phyloP scores from a whole-genome alignment of 352 stramenopile species.

The Phytophthora agathidicida region DNA sequence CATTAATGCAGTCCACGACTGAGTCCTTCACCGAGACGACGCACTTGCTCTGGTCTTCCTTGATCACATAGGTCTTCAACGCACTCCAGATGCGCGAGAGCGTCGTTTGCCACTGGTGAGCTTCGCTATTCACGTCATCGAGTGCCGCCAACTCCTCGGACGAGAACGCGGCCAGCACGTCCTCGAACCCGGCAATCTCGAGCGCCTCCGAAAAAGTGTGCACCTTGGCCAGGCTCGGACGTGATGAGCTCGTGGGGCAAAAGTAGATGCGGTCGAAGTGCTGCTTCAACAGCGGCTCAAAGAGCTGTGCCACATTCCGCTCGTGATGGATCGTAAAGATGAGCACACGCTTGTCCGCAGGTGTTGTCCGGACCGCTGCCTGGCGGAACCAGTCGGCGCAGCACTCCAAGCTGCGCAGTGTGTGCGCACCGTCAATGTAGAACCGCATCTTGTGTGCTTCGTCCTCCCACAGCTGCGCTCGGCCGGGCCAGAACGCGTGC shows the following conservation, averaged over 20 bases:
- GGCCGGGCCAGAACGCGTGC: conserved; percentile 79
- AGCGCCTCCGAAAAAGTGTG: conserved; percentile 73
- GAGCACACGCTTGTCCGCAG: conserved; percentile 47
- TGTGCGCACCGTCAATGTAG: conserved; percentile 92
- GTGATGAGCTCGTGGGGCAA: conserved; percentile 64
- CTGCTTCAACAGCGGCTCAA: conserved; percentile 62
- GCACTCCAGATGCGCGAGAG: conserved; percentile 58
- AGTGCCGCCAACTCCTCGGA: conserved; percentile 46
- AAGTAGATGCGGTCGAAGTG: conserved; percentile 84
- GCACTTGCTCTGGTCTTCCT: conserved; percentile 35
- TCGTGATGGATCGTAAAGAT: conserved; percentile 89
- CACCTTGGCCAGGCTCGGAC: conserved; percentile 70
- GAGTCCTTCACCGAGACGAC: conserved; percentile 54
- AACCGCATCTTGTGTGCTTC: conserved; percentile 48
- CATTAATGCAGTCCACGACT: conserved; percentile 64
- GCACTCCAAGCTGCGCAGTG: conserved; percentile 74
- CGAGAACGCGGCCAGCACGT: conserved; percentile 53
- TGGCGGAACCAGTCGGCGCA: conserved; percentile 78
- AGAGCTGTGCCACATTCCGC: conserved; percentile 73
- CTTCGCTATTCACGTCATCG: conserved; percentile 47
- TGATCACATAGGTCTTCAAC: conserved; percentile 46
- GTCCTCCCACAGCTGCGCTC: conserved; percentile 71
- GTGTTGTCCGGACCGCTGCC: conserved; percentile 6
- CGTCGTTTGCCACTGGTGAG: conserved; percentile 64
- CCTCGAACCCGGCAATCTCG: conserved; percentile 33